Conservation (phyloP, 306 rosid species). For the Cucurbita argyrosperma region DNA sequence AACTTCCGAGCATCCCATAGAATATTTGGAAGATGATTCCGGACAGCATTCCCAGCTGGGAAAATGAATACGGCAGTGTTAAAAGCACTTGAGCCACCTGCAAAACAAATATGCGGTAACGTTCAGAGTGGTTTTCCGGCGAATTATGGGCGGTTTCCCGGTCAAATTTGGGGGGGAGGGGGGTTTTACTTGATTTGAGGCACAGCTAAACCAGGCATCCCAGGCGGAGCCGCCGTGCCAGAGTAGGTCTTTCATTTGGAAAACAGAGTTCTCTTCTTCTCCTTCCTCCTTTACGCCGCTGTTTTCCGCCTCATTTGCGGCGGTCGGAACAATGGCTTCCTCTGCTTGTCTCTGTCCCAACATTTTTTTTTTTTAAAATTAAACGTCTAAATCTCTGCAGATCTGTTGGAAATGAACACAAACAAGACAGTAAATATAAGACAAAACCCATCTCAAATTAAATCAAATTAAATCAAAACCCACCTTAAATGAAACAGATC, state of each 20-base stretch:
- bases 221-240: conserved; percentile 98
- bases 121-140: background rate
- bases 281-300: background rate
- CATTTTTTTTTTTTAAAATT: conserved; percentile 41
- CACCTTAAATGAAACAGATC: background rate
- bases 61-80: conserved; percentile 92
- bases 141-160: background rate
- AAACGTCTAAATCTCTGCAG: conserved; percentile 25
- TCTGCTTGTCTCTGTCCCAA: conserved; percentile 70
- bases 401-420: conserved; percentile 34
- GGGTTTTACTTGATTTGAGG: conserved; percentile 74
- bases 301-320: conserved; percentile 30
- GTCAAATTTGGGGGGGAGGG: background rate
- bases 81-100: conserved; percentile 94
- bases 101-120: background rate
- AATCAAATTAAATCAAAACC: conserved; percentile 7
- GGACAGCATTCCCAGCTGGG: conserved; percentile 87
- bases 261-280: conserved; percentile 13
- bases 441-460: conserved; percentile 16
- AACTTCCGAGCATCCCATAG: conserved; percentile 83
- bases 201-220: conserved; percentile 99
- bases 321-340: conserved; percentile 71
- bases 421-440: conserved; percentile 30
- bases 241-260: conserved; percentile 52
- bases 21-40: conserved; percentile 69